Evolutionary conservation across 2,329 filamentous ascomycete species (phyloP), one percentile per base, ranked within the genome.

Genomic region (Pleoardoris graminearum): DNA sequence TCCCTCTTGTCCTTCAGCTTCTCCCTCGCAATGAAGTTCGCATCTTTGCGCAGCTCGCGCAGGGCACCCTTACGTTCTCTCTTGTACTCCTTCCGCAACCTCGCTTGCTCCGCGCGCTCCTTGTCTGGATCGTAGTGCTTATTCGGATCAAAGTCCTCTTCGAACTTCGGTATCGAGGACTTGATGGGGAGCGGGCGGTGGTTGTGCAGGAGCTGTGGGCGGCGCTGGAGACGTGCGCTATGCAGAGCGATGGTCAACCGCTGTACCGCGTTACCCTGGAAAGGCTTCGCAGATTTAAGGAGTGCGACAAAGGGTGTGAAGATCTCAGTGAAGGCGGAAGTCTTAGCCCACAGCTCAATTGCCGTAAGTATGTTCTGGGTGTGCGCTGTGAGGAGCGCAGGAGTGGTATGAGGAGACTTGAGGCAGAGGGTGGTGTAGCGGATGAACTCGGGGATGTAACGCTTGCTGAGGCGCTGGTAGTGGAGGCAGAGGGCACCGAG

Each of bases 61-160:
- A 99, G 83, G 6, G 92, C 93, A 1, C 92, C 93, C 84, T 99
- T 99, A 74, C 85, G 84, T 82, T 99, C 94, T 70, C 89, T 85
- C 85, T 96, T 96, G 83, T 92, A 90, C 79, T 97, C 93, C 57
- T 87, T 87, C 77, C 86, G 87, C 68, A 99, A 82, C 75, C 92
- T 94, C 69, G 86, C 86, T 56, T 89, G 76, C 69, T 97, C 91
- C 19, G 90, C 87, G 29, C 94, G 89, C 75, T 96, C 91, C 62
- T 87, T 87, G 75, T 99, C 89, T 0, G 91, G 91, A 70, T 99
- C 95, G 83, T 99, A 97, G 82, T 97, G 94, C 77, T 91, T 93
- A 78, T 89, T 85, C 3, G 94, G 94, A 73, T 96, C 94, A 82
- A 91, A 99, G 52, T 84, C 82, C 71, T 97, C 93, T 77, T 97